Base-by-base conservation (phyloP, 2,329 filamentous ascomycete species). In the Xylaria sp. region DNA sequence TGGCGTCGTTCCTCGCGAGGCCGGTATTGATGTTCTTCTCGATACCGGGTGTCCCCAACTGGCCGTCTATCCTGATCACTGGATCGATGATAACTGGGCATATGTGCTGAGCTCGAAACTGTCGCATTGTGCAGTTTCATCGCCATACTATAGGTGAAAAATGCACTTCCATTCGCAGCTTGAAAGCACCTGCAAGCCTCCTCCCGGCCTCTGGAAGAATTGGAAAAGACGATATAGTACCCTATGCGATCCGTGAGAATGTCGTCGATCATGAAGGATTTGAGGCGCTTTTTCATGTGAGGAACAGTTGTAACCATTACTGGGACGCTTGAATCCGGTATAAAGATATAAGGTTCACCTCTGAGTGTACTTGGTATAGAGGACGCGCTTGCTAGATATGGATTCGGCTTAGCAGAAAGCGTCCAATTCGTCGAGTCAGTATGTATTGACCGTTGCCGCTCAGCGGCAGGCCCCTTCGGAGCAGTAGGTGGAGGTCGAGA, bases 61-160 rank as follows among this genome's bases (percentile, higher is more conserved):
- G 75, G 78, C 69, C 79, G 69, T 66, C 73, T 72, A 65, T 77
- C 74, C 64, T 71, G 70, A 46, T 78, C 68, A 69, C 62, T 63
- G 72, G 70, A 61, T 69, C 78, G 63, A 62, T 71, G 15, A 70
- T 72, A 70, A 8, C 67, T 70, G 3, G 74, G 74, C 9, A 72
- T 59, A 20, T 75, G 62, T 76, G 83, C 67, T 79, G 75, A 71
- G 75, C 72, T 77, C 5, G 76, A 72, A 9, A 73, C 70, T 1
- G 74, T 70, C 3, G 80, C 80, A 18, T 78, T 79, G 4, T 92
- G 91, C 65, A 94, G 90, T 78, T 95, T 92, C 94, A 99, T 97
- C 54, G 90, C 88, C 92, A 99, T 95, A 69, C 83, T 84, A 70
- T 98, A 98, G 1, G 92, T 98, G 83, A 99, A 99, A 71, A 99